Evolutionary conservation across 768 basidiomycete genomes (phyloP), one percentile per base, ranked within the genome.

Genomic region (Trametes coccinea): DNA sequence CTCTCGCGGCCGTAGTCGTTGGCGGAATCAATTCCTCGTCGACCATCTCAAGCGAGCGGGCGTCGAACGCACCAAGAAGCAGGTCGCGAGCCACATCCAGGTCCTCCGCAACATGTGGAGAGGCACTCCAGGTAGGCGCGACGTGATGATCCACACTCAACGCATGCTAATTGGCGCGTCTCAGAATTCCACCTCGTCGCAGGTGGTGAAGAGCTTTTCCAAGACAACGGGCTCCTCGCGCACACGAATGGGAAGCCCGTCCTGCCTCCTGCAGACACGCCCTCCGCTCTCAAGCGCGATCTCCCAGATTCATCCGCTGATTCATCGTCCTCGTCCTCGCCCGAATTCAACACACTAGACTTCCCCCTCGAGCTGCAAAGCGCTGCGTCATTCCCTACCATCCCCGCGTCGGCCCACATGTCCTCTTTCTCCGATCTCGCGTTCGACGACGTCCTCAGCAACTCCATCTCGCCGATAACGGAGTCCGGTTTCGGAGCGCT

Each of bases 81-180:
- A 93, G 73, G 91, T 93, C 65, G 91, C 91, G n/a, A 90, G 88
- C 73, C 91, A 93, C 69, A 89, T 93, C 54, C 91, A 93, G 70
- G 90, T 92, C 58, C 73, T 91, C 56, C 79, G 90, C 53, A 92
- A 92, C 70, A 92, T 92, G 90, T 92, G 89, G 90, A 91, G 91
- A 72, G 90, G 89, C 27, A 84, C 89, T 61, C 81, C 86, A 78
- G 87, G 90, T 89, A 60, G 37, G 77, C 66, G 16, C 31, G 1
- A 67, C 40, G 43, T 48, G 51, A 34, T 13, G 31, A 17, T 4
- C 49, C 22, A 43, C 48, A 14, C 46, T 37, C 47, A 5, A 22
- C 17, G n/a, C 4, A 27, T 54, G 31, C 53, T 65, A 34, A 66
- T 63, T 67, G 67, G 31, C 68, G 59, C 54, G 39, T 45, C 1